phyloP scores from a whole-genome alignment of 768 basidiomycete genomes.

The Psilocybe cubensis region DNA sequence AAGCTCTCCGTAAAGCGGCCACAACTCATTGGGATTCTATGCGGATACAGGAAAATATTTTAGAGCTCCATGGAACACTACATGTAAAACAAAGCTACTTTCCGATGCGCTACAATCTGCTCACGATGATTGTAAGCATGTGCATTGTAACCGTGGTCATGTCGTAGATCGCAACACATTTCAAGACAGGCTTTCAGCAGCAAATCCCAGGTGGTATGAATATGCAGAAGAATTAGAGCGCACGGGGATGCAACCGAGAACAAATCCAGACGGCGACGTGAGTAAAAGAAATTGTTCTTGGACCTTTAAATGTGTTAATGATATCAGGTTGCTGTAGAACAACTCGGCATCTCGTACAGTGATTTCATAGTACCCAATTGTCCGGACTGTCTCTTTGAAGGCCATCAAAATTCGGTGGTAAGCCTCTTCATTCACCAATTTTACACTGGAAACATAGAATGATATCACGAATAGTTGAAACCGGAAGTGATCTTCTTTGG shows the following conservation, averaged over 20 bases:
- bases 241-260: conserved; percentile 64
- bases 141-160: conserved; percentile 80
- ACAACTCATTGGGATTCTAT: conserved; percentile 37
- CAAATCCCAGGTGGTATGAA: conserved; percentile 81
- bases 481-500: conserved; percentile 89
- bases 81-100: conserved; percentile 50
- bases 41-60: conserved; percentile 46
- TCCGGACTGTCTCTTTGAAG: conserved; percentile 61
- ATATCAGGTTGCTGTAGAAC: conserved; percentile 74
- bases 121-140: conserved; percentile 50
- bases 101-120: not conserved
- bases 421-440: conserved; percentile 18
- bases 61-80: conserved; percentile 90
- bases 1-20: conserved; percentile 55
- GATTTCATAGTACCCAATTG: conserved; percentile 85
- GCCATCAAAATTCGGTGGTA: conserved; percentile 64
- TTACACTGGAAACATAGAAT: not conserved
- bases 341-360: conserved; percentile 69
- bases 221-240: conserved; percentile 67
- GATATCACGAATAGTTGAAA: conserved; percentile 60
- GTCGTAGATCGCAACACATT: conserved; percentile 66
- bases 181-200: conserved; percentile 69
- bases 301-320: not conserved
- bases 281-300: conserved; percentile 23
- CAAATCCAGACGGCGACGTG: conserved; percentile 95